Conservation (phyloP, 2,329 filamentous ascomycete species). For the Colletotrichum acutatum region DNA sequence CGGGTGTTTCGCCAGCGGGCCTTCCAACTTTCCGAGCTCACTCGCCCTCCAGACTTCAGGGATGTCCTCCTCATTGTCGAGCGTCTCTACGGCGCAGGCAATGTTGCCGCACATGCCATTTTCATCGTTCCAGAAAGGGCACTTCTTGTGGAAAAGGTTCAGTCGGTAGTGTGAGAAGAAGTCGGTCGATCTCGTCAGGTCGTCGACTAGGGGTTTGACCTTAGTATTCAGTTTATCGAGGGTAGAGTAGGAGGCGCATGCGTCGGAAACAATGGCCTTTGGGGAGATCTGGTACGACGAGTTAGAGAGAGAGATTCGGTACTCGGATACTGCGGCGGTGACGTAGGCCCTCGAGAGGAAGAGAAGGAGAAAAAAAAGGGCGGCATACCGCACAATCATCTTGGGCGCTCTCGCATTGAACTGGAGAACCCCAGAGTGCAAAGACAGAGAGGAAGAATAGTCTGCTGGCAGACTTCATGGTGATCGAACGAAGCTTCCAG, state of each 20-base stretch:
- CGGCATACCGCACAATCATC: slow-evolving; percentile 66
- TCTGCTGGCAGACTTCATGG: slow-evolving; percentile 64
- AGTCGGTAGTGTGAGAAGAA: slow-evolving; percentile 98
- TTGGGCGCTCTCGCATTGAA: slow-evolving; percentile 55
- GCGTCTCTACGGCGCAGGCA: slow-evolving; percentile 92
- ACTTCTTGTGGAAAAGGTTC: slow-evolving; percentile 93
- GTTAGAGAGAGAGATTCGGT: slow-evolving; percentile 52
- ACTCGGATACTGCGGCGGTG: slow-evolving; percentile 34
- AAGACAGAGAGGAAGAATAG: slow-evolving; percentile 68
- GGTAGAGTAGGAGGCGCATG: slow-evolving; percentile 92
- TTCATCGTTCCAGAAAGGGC: slow-evolving; percentile 95
- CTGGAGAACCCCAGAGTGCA: slow-evolving; percentile 62
- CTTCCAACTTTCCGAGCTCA: slow-evolving; percentile 91
- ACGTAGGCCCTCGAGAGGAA: slow-evolving; percentile 34
- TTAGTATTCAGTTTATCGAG: slow-evolving; percentile 85
- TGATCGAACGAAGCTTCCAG: not conserved
- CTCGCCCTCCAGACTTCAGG: slow-evolving; percentile 91
- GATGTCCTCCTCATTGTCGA: slow-evolving; percentile 95
- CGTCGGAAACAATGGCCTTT: slow-evolving; percentile 89
- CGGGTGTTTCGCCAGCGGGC: slow-evolving; percentile 90
- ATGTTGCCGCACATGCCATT: slow-evolving; percentile 97
- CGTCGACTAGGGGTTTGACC: slow-evolving; percentile 80
- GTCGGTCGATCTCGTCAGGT: slow-evolving; percentile 87
- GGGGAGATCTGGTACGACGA: slow-evolving; percentile 78
- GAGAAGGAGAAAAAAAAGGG: slow-evolving; percentile 37